These are phyloP conservation scores for Fusarium tricinctum DNA, from an alignment of 2,329 filamentous ascomycete genomes.

Conservation along the genomic window DNA sequence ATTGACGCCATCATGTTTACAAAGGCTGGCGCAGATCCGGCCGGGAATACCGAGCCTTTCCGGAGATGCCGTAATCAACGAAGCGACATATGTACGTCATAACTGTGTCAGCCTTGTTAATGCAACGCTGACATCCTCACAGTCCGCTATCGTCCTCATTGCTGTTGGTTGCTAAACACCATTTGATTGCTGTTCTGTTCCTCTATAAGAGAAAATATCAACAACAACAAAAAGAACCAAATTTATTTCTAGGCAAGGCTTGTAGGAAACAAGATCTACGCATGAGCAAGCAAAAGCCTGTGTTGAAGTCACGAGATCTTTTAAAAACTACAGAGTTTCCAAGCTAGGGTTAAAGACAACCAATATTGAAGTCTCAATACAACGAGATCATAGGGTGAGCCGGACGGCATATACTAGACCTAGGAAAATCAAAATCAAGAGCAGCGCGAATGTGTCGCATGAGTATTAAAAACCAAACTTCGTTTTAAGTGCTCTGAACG, in stretches of 20 bases:
- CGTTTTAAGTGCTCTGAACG: slow-evolving; percentile 15
- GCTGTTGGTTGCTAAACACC: background rate
- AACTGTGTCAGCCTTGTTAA: slow-evolving; percentile 9
- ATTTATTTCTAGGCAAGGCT: slow-evolving; percentile 55
- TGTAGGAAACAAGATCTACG: slow-evolving; percentile 40
- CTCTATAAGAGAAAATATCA: background rate
- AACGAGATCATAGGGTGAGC: background rate
- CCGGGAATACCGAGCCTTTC: background rate
- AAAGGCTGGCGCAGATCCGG: background rate
- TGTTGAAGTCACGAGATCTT: slow-evolving; percentile 56
- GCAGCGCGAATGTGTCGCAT: slow-evolving; percentile 2
- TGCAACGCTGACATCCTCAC: background rate
- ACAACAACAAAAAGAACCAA: background rate
- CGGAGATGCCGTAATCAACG: background rate
- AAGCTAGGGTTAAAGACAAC: background rate
- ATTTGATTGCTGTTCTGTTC: background rate
- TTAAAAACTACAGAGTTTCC: slow-evolving; percentile 55
- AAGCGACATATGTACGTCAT: slow-evolving; percentile 14
- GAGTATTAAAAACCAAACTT: slow-evolving; percentile 41
- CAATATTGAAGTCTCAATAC: background rate
- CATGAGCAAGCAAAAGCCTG: slow-evolving; percentile 44
- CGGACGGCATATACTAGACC: background rate
- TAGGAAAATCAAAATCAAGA: slow-evolving; percentile 35
- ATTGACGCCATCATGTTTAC: background rate
- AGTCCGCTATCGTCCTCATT: background rate